Conservation (phyloP, 352 stramenopile species). For the Phytophthora hybrid region DNA sequence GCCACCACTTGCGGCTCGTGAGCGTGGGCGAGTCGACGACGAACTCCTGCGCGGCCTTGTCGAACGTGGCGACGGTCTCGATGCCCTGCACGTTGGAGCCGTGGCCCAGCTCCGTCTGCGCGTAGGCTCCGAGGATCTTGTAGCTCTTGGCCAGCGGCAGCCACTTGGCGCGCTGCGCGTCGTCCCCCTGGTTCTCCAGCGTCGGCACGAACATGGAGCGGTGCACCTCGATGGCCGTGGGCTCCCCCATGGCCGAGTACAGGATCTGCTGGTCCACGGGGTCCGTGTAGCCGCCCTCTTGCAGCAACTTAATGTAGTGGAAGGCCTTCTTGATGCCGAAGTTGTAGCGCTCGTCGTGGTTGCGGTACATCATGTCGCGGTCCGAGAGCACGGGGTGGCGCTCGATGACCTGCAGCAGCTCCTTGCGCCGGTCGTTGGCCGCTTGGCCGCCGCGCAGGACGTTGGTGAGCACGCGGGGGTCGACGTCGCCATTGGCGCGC, state of each 20-base stretch:
- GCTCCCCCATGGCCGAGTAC: conserved; percentile 34
- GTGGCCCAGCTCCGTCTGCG: conserved; percentile 45
- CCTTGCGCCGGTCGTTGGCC: conserved; percentile 31
- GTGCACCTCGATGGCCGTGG: conserved; percentile 31
- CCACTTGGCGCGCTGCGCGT: conserved; percentile 38
- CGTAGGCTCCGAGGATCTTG: conserved; percentile 41
- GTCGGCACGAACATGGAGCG: conserved; percentile 40
- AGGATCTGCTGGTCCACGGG: conserved; percentile 33
- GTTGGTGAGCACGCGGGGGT: conserved; percentile 25
- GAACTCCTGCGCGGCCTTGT: conserved; percentile 91
- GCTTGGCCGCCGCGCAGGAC: conserved; percentile 23
- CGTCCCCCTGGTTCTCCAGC: conserved; percentile 36
- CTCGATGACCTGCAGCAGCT: conserved; percentile 32
- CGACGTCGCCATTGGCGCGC: conserved; percentile 34
- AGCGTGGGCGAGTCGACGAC: conserved; percentile 95
- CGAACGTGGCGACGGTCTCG: conserved; percentile 52
- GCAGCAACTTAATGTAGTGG: conserved; percentile 34
- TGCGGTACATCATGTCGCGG: conserved; percentile 43
- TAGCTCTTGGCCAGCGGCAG: conserved; percentile 37
- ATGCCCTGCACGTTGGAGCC: conserved; percentile 46
- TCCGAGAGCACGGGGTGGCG: conserved; percentile 36
- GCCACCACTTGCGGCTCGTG: conserved; percentile 97
- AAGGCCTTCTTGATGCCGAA: conserved; percentile 41
- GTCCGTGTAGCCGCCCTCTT: conserved; percentile 28
- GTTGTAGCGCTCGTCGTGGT: conserved; percentile 40